Conservation (phyloP, 305 asterid genomes). For the Euphrasia arctica region DNA sequence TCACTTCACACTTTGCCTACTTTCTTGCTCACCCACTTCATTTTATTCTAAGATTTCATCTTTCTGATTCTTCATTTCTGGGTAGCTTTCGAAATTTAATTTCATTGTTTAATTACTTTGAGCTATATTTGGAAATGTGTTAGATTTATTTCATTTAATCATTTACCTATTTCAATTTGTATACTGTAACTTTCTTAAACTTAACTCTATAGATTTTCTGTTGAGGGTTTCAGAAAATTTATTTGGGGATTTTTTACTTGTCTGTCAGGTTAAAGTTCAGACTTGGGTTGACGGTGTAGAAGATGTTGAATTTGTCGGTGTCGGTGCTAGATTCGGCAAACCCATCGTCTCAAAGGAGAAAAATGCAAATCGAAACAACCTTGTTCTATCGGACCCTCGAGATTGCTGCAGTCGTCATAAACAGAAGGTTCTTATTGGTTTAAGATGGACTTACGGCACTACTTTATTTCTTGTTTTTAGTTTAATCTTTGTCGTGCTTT, state of each 20-base stretch:
- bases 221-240: no score
- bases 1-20: background rate
- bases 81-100: slow-evolving; percentile 1
- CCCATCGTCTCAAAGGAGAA: slow-evolving; percentile 88
- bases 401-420: slow-evolving; percentile 76
- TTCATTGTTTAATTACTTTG: slow-evolving; percentile 14
- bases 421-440: slow-evolving; percentile 48
- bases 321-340: slow-evolving; percentile 94
- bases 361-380: slow-evolving; percentile 73
- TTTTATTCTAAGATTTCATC: slow-evolving; percentile 4
- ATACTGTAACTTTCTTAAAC: no score
- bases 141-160: slow-evolving; percentile 9
- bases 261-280: slow-evolving; percentile 65
- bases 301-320: slow-evolving; percentile 83
- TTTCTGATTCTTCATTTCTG: slow-evolving; percentile 7
- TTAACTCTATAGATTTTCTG: no score
- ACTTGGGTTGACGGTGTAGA: slow-evolving; percentile 87
- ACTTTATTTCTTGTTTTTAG: slow-evolving; percentile 13
- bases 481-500: slow-evolving; percentile 15
- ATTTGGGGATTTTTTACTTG: background rate
- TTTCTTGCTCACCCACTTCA: no score
- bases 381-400: slow-evolving; percentile 63
- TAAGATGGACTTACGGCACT: slow-evolving; percentile 12
- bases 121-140: slow-evolving; percentile 1
- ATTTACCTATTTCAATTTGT: no score